phyloP scores from a whole-genome alignment of 768 basidiomycete species.

The Hemileccinum rubropunctum region DNA sequence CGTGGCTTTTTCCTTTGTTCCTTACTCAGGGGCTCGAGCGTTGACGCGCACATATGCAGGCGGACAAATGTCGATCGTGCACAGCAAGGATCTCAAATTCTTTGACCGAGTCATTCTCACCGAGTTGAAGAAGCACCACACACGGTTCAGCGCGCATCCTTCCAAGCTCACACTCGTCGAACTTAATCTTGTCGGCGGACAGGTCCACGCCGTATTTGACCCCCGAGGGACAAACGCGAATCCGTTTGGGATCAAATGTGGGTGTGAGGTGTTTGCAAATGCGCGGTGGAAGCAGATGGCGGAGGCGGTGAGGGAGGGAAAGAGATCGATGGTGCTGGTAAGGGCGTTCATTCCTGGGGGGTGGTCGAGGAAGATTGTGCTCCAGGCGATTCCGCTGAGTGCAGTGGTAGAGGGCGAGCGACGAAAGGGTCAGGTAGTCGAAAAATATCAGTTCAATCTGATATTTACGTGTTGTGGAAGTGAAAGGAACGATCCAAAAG shows the following conservation, averaged over 20 bases:
- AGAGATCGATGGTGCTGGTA: conserved; percentile 19
- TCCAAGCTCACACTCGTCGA: conserved; percentile 26
- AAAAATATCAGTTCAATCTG: conserved; percentile 19
- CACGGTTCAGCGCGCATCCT: conserved; percentile 7
- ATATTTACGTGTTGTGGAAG: conserved; percentile 25
- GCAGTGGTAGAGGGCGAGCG: conserved; percentile 5
- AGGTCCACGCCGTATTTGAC: conserved; percentile 16
- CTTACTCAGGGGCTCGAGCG: too few species aligned
- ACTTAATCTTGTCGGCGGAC: conserved; percentile 19
- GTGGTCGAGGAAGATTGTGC: conserved; percentile 24
- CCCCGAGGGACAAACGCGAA: conserved; percentile 17
- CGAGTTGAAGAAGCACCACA: conserved; percentile 21
- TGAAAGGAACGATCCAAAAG: neutral
- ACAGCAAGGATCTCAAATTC: conserved; percentile 26
- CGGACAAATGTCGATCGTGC: conserved; percentile 24
- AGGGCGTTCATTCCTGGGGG: conserved; percentile 29
- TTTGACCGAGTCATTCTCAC: conserved; percentile 25
- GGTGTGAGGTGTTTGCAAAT: conserved; percentile 22
- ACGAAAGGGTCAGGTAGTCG: conserved; percentile 2
- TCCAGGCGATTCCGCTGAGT: conserved; percentile 25
- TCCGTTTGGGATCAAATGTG: conserved; percentile 26
- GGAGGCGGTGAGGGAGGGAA: conserved; percentile 12
- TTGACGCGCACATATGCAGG: conserved; percentile 2
- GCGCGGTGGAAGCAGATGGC: conserved; percentile 24
- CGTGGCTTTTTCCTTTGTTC: neutral